Evolutionary conservation across 139 green algal species (phyloP).

Genomic region (Asterochloris sp.): DNA sequence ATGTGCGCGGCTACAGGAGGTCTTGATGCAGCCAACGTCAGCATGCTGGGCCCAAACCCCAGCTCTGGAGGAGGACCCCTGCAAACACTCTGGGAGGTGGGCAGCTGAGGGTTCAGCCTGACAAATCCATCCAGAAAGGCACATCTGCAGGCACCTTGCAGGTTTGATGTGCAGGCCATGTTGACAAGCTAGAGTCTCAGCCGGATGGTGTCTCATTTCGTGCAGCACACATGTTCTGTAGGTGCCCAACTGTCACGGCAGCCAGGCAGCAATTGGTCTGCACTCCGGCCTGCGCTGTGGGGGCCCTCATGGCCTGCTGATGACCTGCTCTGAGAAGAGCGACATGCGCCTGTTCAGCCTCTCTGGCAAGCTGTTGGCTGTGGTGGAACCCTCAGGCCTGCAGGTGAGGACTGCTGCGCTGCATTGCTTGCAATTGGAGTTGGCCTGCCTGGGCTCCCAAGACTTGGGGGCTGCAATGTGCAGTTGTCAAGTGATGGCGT

Average conservation of each 20-base stretch:
- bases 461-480: too few relatives aligned
- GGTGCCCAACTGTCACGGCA: conserved; percentile 9
- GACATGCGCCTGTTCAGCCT: conserved; percentile 16
- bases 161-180: neutral
- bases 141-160: neutral
- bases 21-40: neutral
- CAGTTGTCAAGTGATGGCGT: too few relatives aligned
- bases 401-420: too few relatives aligned
- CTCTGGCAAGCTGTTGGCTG: neutral
- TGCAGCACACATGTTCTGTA: neutral
- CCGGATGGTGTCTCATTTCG: neutral
- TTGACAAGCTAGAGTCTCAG: neutral
- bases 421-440: too few relatives aligned
- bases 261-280: neutral
- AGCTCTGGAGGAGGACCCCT: neutral
- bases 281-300: neutral
- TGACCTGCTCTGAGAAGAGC: conserved; percentile 3
- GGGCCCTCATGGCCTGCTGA: neutral
- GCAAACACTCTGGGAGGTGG: neutral
- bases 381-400: neutral
- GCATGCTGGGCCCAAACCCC: neutral
- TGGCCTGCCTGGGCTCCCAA: too few relatives aligned
- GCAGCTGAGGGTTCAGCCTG: too few relatives aligned
- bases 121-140: neutral
- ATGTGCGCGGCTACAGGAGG: neutral